These are phyloP conservation scores for Rosa rugosa DNA, from an alignment of 306 rosid genomes.

Conservation along the genomic window DNA sequence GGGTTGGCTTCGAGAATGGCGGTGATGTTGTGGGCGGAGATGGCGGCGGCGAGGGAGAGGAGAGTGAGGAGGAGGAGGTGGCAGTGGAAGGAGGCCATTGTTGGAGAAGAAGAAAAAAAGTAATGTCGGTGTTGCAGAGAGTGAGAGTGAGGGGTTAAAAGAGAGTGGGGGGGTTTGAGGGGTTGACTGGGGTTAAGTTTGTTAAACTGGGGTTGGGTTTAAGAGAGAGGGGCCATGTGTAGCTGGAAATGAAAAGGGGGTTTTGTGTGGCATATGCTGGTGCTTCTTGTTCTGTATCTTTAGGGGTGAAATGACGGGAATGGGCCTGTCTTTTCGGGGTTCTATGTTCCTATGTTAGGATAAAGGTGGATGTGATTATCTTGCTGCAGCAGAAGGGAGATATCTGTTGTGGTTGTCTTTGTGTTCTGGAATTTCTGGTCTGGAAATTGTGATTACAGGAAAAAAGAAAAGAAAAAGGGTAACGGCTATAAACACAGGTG, in stretches of 20 bases:
- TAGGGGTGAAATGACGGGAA: slow-evolving; percentile 16
- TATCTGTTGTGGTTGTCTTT: background rate
- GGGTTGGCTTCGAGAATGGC: slow-evolving; percentile 61
- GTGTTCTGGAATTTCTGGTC: background rate
- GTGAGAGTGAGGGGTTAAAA: background rate
- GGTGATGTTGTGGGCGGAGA: slow-evolving; percentile 90
- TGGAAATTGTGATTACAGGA: background rate
- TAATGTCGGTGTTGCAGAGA: background rate
- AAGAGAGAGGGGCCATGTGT: slow-evolving; percentile 43
- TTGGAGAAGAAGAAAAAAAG: too few species aligned
- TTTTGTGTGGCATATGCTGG: slow-evolving; percentile 35
- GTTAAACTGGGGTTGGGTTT: slow-evolving; percentile 27
- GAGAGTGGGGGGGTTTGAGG: background rate
- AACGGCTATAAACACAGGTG: slow-evolving; percentile 27
- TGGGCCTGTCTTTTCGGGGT: background rate
- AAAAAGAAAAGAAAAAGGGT: background rate
- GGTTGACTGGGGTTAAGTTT: background rate
- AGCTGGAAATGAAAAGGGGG: slow-evolving; percentile 59
- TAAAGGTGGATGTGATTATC: background rate
- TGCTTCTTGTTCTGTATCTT: slow-evolving; percentile 3
- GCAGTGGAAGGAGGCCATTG: slow-evolving; percentile 38
- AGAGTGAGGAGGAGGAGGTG: slow-evolving; percentile 22
- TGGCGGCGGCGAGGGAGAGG: slow-evolving; percentile 25
- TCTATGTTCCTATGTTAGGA: background rate
- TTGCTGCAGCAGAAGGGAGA: background rate